Percentiles rank a stretch among this genome's conserved stretches.
These are phyloP conservation scores for Gloeopeniophorella convolvens DNA, from an alignment of 768 basidiomycete species.

Conservation along the genomic window DNA sequence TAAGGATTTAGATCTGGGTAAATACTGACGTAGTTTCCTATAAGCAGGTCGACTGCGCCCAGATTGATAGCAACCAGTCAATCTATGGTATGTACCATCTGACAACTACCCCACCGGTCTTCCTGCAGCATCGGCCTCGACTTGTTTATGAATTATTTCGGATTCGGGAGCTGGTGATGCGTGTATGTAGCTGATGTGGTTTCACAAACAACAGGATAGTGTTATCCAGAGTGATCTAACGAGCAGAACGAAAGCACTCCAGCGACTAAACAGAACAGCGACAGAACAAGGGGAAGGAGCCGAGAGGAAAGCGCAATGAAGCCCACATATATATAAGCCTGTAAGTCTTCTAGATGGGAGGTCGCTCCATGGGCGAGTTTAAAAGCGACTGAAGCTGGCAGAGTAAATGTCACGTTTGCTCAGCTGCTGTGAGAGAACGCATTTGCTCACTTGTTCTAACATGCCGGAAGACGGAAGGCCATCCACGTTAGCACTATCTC, in stretches of 20 bases:
- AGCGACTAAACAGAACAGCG: constrained; percentile 13
- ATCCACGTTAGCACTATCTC: constrained; percentile 15
- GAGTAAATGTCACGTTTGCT: neutral
- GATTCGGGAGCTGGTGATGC: neutral
- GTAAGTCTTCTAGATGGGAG: constrained; percentile 2
- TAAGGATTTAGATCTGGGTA: no score
- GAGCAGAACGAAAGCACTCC: neutral
- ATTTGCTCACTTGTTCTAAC: constrained; percentile 13
- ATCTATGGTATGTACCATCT: no score
- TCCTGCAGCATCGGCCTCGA: neutral
- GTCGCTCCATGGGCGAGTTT: constrained; percentile 15
- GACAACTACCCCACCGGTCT: no score
- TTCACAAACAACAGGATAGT: neutral
- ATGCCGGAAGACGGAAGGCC: constrained; percentile 13
- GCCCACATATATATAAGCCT: neutral
- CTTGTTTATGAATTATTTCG: neutral
- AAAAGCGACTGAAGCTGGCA: constrained; percentile 12
- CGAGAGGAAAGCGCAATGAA: neutral
- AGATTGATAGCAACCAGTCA: no score
- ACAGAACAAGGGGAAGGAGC: constrained; percentile 8
- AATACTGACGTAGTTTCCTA: no score
- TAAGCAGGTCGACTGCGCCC: no score
- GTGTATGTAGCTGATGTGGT: neutral
- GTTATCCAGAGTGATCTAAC: neutral
- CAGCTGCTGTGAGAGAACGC: neutral